Evolutionary conservation across 2,329 filamentous ascomycete species (phyloP), one percentile per base, ranked within the genome.

Genomic region (Furcasterigmium sp.): DNA sequence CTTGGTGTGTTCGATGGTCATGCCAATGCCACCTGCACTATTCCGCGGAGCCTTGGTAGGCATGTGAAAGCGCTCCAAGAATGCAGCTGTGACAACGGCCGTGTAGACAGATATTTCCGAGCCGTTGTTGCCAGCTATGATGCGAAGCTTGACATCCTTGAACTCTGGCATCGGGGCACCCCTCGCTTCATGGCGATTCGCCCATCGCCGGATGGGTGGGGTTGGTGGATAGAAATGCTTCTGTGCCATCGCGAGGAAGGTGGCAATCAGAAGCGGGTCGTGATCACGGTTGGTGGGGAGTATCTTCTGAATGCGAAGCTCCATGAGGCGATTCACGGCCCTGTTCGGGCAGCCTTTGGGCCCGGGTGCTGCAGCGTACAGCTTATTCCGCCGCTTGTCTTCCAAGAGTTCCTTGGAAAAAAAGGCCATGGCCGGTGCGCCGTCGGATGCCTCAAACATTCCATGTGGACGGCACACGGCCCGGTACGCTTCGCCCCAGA

Each of bases 201-300:
- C 45, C 26, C 41, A n/a, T n/a, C n/a, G n/a, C n/a, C n/a, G n/a
- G n/a, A n/a, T n/a, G n/a, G n/a, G 28, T 36, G 13, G 46, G 45
- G 17, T 49, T 43, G 17, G 50, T 36, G 46, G 47, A 52, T 80
- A 79, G 44, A 75, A 76, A 37, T 74, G 67, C 8, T 67, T 64
- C 51, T 82, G 78, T 8, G 78, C 78, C 71, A 81, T 75, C 37
- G 73, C 71, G 11, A 82, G 51, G 44, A 80, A 71, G 35, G 72
- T 65, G 17, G 68, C 75, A 5, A 76, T 61, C 28, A 79, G 63
- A 44, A 76, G 71, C 1, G 72, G 62, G 51, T 82, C 77, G 38
- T 75, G 69, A 39, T 79, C 68, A 2, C 56, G 47, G 39, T 79
- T 66, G 3, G 59, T 54, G 0, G 78, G 77, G 4, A 71, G 45